A percentile compares a stretch with the other conserved stretches of the same genome.
Evolutionary conservation across 331 rosid species (phyloP).

Genomic region (Quercus tomentella): DNA sequence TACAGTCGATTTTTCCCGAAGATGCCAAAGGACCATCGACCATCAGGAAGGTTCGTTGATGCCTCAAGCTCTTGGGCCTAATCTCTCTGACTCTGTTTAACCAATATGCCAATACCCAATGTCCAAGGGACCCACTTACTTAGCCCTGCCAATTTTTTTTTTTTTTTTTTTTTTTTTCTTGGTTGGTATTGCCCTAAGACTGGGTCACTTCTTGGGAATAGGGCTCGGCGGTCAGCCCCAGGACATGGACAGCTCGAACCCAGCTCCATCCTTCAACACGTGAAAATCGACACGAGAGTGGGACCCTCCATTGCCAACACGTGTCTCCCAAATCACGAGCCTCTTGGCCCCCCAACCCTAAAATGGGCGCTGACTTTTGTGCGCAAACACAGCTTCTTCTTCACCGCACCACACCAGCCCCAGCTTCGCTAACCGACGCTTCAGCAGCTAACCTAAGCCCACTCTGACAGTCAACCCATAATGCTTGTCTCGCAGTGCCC

Average conservation of each 20-base stretch:
- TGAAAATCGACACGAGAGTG: slow-evolving; percentile 17
- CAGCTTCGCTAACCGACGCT: slow-evolving; percentile 44
- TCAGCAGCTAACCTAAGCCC: slow-evolving; percentile 33
- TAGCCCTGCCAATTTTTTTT: not conserved
- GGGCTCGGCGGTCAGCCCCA: not conserved
- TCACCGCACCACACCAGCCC: not conserved
- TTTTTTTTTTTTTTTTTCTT: too few relatives aligned
- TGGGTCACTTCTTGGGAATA: not conserved
- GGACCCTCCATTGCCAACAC: slow-evolving; percentile 10
- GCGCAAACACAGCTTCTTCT: not conserved
- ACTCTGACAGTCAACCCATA: slow-evolving; percentile 47
- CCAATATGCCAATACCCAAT: too few relatives aligned
- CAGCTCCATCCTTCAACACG: slow-evolving; percentile 19
- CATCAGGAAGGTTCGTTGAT: too few relatives aligned
- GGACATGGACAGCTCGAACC: slow-evolving; percentile 14
- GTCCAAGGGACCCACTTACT: not conserved
- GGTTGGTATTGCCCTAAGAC: not conserved
- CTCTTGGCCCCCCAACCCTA: not conserved
- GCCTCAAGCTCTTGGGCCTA: too few relatives aligned
- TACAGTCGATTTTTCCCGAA: too few relatives aligned
- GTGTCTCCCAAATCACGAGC: slow-evolving; percentile 1
- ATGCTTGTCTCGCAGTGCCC: slow-evolving; percentile 23
- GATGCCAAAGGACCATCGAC: too few relatives aligned
- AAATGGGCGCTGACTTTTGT: slow-evolving; percentile 40
- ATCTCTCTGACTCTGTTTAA: too few relatives aligned